These are phyloP conservation scores for Sclerotinia sclerotiorum DNA, from an alignment of 2,329 filamentous ascomycete species.

Conservation along the genomic window DNA sequence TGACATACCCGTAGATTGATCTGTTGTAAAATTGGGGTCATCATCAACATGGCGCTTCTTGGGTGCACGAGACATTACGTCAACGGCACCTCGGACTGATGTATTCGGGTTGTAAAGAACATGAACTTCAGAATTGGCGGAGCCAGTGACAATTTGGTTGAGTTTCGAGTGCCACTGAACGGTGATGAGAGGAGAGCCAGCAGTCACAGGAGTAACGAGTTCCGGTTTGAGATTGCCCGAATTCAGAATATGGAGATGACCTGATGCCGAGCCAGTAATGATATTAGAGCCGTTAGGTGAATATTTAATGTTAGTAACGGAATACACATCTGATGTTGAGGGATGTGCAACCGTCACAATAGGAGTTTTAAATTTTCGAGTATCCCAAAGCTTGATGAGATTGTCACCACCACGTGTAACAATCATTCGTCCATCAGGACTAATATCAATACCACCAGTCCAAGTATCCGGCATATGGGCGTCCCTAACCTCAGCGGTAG, in stretches of 20 bases:
- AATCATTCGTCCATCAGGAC: slow-evolving; percentile 83
- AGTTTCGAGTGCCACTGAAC: slow-evolving; percentile 92
- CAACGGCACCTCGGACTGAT: slow-evolving; percentile 77
- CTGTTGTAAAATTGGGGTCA: slow-evolving; percentile 81
- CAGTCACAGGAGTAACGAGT: slow-evolving; percentile 84
- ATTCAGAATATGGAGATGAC: slow-evolving; percentile 89
- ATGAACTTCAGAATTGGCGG: slow-evolving; percentile 85
- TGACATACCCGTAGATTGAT: slow-evolving; percentile 76
- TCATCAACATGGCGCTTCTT: slow-evolving; percentile 97
- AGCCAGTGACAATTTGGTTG: slow-evolving; percentile 94
- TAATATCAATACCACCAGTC: slow-evolving; percentile 91
- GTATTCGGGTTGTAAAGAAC: slow-evolving; percentile 87
- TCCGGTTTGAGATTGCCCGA: slow-evolving; percentile 85
- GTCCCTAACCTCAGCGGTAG: slow-evolving; percentile 77
- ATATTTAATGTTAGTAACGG: slow-evolving; percentile 85
- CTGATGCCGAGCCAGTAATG: slow-evolving; percentile 82
- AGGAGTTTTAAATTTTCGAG: slow-evolving; percentile 88
- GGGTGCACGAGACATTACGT: slow-evolving; percentile 88
- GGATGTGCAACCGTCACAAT: slow-evolving; percentile 75
- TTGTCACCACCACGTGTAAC: slow-evolving; percentile 90
- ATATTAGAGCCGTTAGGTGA: slow-evolving; percentile 81
- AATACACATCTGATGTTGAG: slow-evolving; percentile 81
- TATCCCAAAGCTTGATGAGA: slow-evolving; percentile 95
- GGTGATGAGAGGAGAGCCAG: slow-evolving; percentile 76
- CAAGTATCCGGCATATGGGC: slow-evolving; percentile 83